phyloP scores from a whole-genome alignment of 192 early-diverging fungal genomes.

The Radiomyces spectabilis region DNA sequence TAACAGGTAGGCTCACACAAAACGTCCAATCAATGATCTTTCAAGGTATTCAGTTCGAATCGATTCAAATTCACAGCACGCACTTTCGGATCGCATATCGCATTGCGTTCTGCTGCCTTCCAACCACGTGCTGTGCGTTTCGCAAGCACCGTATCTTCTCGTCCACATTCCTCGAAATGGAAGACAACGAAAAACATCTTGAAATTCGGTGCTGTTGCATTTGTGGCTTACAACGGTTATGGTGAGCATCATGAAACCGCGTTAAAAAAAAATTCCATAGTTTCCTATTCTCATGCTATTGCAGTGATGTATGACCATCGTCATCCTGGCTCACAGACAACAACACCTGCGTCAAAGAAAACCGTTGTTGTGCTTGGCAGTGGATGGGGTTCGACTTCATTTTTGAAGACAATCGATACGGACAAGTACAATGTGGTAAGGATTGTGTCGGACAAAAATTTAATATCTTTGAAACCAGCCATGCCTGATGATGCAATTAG shows the following conservation, averaged over 20 bases:
- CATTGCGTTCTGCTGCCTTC: too few relatives aligned
- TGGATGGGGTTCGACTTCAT: slow-evolving; percentile 30
- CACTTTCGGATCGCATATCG: too few relatives aligned
- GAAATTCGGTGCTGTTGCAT: slow-evolving; percentile 5
- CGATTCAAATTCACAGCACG: too few relatives aligned
- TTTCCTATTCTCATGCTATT: background rate
- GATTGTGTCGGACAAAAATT: background rate
- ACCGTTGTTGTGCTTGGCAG: slow-evolving; percentile 26
- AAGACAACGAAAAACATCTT: background rate
- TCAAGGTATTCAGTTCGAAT: too few relatives aligned
- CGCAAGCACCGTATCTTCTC: too few relatives aligned
- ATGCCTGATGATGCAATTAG: slow-evolving; percentile 8
- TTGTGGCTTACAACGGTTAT: slow-evolving; percentile 12
- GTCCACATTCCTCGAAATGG: too few relatives aligned
- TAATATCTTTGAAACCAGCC: background rate
- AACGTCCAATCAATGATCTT: too few relatives aligned
- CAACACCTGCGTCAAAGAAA: slow-evolving; percentile 34
- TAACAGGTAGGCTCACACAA: too few relatives aligned
- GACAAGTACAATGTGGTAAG: slow-evolving; percentile 29
- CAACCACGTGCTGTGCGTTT: too few relatives aligned
- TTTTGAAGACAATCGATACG: slow-evolving; percentile 25
- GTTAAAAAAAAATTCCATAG: background rate
- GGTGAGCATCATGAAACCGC: background rate
- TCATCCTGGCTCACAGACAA: slow-evolving; percentile 23
- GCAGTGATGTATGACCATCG: slow-evolving; percentile 19